Percentiles rank a stretch among this genome's conserved stretches.
Conservation (phyloP, 306 rosid species). For the Prunus kanzakura region DNA sequence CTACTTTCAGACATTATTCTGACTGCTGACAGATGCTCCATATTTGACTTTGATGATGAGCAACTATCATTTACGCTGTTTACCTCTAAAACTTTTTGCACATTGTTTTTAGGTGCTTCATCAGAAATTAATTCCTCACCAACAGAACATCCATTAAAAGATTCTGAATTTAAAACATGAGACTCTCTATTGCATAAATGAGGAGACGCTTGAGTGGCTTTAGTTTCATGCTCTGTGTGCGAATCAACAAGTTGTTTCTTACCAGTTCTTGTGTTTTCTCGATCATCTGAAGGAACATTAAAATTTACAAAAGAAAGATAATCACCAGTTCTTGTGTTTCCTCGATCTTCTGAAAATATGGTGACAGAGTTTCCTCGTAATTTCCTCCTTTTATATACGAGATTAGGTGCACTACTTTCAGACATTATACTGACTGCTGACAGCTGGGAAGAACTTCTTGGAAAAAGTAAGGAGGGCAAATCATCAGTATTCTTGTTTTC, state of each 20-base stretch:
- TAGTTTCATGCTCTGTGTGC: conserved; percentile 37
- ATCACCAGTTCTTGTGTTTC: conserved; percentile 39
- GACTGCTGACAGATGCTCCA: conserved; percentile 42
- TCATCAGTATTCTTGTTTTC: conserved; percentile 36
- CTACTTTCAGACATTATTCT: conserved; percentile 27
- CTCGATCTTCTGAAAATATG: conserved; percentile 26
- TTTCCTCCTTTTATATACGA: conserved; percentile 76
- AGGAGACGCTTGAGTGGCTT: conserved; percentile 33
- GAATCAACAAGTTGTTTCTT: conserved; percentile 42
- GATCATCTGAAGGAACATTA: conserved; percentile 30
- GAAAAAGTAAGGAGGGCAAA: conserved; percentile 39
- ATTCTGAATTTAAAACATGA: conserved; percentile 24
- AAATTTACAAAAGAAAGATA: conserved; percentile 48
- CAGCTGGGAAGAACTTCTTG: conserved; percentile 39
- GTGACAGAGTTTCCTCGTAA: conserved; percentile 30
- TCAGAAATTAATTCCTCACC: conserved; percentile 25
- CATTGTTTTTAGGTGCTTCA: conserved; percentile 33
- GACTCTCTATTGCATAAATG: conserved; percentile 20
- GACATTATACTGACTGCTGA: conserved; percentile 56
- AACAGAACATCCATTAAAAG: conserved; percentile 14
- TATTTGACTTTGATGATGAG: conserved; percentile 82
- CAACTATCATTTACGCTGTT: conserved; percentile 77
- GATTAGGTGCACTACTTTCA: conserved; percentile 33
- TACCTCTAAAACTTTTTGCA: conserved; percentile 50
- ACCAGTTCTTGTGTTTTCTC: conserved; percentile 6